Conservation (phyloP, 495 filamentous ascomycete species). For the Neurospora tetrasperma region DNA sequence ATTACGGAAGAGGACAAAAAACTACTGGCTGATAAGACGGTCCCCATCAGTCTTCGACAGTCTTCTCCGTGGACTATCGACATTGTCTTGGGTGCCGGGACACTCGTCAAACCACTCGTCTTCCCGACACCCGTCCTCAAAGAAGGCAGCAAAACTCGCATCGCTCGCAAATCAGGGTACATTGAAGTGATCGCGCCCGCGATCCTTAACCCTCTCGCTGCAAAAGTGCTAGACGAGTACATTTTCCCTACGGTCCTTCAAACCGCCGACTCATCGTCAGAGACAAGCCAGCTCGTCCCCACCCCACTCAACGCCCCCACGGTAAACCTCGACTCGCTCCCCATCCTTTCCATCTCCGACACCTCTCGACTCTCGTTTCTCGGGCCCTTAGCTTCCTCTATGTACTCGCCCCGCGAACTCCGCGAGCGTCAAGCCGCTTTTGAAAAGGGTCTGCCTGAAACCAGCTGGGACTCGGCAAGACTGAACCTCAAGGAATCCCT, state of each 20-base stretch:
- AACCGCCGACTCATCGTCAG: background rate
- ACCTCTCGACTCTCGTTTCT: slow-evolving; percentile 24
- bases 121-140: slow-evolving; percentile 34
- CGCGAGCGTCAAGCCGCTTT: slow-evolving; percentile 9
- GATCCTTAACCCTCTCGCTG: background rate
- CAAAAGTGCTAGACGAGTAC: slow-evolving; percentile 15
- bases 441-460: background rate
- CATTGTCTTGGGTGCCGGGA: slow-evolving; percentile 13
- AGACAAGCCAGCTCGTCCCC: slow-evolving; percentile 8
- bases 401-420: slow-evolving; percentile 34
- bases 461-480: slow-evolving; percentile 12
- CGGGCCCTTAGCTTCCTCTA: slow-evolving; percentile 22
- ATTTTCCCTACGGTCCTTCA: slow-evolving; percentile 20
- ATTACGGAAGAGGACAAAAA: slow-evolving; percentile 13
- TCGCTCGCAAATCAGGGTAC: slow-evolving; percentile 38
- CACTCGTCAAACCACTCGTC: slow-evolving; percentile 14
- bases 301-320: slow-evolving; percentile 28
- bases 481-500: slow-evolving; percentile 40
- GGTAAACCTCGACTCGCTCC: slow-evolving; percentile 32
- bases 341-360: slow-evolving; percentile 26
- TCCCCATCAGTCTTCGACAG: slow-evolving; percentile 21
- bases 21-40: slow-evolving; percentile 17
- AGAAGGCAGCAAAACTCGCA: slow-evolving; percentile 24
- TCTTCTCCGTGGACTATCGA: slow-evolving; percentile 24
- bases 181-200: slow-evolving; percentile 31